Evolutionary conservation across 2,329 filamentous ascomycete species (phyloP), one percentile per base, ranked within the genome.

Genomic region (Acrodontium crateriforme): DNA sequence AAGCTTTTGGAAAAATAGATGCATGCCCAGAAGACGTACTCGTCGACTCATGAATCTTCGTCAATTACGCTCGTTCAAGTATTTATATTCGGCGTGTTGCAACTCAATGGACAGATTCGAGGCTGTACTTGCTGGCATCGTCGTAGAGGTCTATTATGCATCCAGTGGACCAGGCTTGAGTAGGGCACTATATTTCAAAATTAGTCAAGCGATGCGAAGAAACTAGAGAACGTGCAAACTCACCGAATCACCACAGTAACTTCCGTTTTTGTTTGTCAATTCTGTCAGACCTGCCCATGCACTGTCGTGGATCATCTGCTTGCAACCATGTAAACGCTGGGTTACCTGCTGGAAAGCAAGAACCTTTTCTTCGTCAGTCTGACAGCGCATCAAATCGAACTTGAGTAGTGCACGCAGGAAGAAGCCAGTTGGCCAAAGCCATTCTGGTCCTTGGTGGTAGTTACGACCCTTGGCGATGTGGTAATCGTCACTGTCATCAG

Each of bases 381-480:
- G 66, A 26, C 82, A 69, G 16, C 84, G 67, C 60, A 69, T 67
- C 27, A 95, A 60, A 51, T 94, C 84, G 47, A 95, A 95, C 53
- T 84, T 80, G 38, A 98, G 67, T 39, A 98, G 62, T 1, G 89
- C 89, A 26, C 91, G 75, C 13, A 94, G 65, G 65, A 93, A 98
- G 63, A 84, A 98, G 4, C 89, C 89, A 1, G 83, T 87, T 1
- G 87, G 91, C 89, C 89, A 98, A 14, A 94, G 61, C 89, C 89
- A 98, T 54, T 98, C 89, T 0, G 89, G 91, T 4, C 89, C 89
- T 54, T 95, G 87, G 55, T 98, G 89, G 58, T 98, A 98, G 57
- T 95, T 98, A 31, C 89, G 70, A 27, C 89, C 89, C 57, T 95
- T 95, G 43, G 79, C 74, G 0, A 87, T 95, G 8, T 81, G 71